Evolutionary conservation across 169 alveolate species (phyloP).

Genomic region (Theileria sp.): DNA sequence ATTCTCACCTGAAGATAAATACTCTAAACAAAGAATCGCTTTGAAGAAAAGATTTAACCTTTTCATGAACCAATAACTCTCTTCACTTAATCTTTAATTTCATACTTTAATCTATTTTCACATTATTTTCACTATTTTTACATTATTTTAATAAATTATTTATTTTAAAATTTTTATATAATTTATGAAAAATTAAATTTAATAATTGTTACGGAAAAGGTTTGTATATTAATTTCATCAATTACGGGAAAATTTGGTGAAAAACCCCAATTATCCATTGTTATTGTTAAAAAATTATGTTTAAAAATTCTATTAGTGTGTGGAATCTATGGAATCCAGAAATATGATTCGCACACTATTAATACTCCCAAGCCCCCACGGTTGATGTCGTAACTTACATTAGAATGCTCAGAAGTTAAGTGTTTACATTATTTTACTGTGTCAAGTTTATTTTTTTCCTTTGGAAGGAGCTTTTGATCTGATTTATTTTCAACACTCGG

Average conservation of each 20-base stretch:
- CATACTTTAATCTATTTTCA: no score
- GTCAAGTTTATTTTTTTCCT: background rate
- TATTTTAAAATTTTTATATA: no score
- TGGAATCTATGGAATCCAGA: conserved; percentile 9
- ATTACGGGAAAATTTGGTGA: background rate
- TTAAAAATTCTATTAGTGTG: background rate
- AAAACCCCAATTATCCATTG: no score
- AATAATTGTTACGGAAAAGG: no score
- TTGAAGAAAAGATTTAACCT: conserved; percentile 78
- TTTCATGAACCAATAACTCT: conserved; percentile 29
- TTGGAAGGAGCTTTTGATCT: background rate
- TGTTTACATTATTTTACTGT: background rate
- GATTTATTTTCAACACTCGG: background rate
- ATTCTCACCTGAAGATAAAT: conserved; percentile 83
- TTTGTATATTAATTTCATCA: background rate
- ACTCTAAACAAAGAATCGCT: conserved; percentile 75
- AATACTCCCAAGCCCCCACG: conserved; percentile 17
- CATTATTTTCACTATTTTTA: no score
- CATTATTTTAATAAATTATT: no score
- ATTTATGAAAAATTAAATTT: no score
- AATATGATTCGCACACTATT: conserved; percentile 10
- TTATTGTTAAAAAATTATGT: no score
- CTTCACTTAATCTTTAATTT: no score
- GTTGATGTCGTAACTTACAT: conserved; percentile 7
- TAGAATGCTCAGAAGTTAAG: background rate